Base-by-base conservation (phyloP, 2,329 filamentous ascomycete genomes). In the Bimuria novae-zelandiae region DNA sequence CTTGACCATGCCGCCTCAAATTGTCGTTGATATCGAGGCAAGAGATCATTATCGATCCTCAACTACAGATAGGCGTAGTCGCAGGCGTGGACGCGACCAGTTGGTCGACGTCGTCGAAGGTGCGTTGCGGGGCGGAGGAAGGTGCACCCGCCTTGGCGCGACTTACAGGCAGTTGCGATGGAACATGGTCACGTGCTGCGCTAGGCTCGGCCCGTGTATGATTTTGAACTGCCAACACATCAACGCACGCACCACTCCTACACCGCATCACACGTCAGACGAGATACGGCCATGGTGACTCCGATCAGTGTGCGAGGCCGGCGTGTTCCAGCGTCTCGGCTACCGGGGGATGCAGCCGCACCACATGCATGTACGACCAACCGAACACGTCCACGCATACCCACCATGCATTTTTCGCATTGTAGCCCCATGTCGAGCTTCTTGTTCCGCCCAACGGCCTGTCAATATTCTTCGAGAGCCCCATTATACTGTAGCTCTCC, bases 1-100 rank as follows among this genome's bases (percentile, higher is more conserved):
- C 67, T 69, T 71, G 52, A 59, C 71, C 73, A 76, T 76, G 63
- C 67, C 70, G 68, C 66, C 60, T 63, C 62, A 44, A 62, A 22
- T 57, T 55, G 44, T 52, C 29, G 37, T 19, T 42, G 35, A 32
- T 17, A 44, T 52, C 45, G 52, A 54, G 54, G 56, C 62, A 62
- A 60, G 56, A 51, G 62, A 54, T 62, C 71, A 74, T 74, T 55
- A 61, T 71, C 59, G 42, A 48, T 49, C 40, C 45, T 7, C 44
- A 30, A 22, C 36, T 36, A 55, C 59, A 21, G n/a, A 36, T 56
- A 60, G 55, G 62, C 29, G 55, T 52, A 54, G 51, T 51, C 35
- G 47, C 47, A 40, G 39, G 55, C 54, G 56, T 57, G 58, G 39
- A 27, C 46, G 32, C 40, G 46, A 14, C 42, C 40, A 22, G 49